Evolutionary conservation across 805 yeast genomes (phyloP).

Genomic region (Ogataea ramenticola): DNA sequence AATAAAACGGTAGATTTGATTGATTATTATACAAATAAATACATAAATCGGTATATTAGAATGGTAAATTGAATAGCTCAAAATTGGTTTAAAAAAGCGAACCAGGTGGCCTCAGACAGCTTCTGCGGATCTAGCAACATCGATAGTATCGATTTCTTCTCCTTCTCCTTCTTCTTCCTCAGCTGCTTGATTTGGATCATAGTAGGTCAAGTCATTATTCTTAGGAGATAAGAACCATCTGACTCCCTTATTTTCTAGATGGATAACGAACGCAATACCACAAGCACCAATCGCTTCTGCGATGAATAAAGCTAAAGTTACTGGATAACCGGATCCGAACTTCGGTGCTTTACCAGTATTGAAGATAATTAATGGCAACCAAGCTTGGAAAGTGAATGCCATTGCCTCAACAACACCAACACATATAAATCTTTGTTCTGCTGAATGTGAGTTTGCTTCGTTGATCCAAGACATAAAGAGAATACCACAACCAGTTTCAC

Average conservation of each 20-base stretch:
- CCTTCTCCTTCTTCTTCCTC: slow-evolving; percentile 3
- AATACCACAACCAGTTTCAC: slow-evolving; percentile 15
- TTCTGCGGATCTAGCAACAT: neutral
- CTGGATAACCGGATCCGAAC: slow-evolving; percentile 25
- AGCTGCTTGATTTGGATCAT: neutral
- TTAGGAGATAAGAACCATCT: slow-evolving; percentile 10
- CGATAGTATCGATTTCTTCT: neutral
- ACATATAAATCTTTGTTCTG: slow-evolving; percentile 19
- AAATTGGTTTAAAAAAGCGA: too few species aligned
- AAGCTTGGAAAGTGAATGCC: slow-evolving; percentile 26
- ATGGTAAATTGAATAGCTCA: too few species aligned
- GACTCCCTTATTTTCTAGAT: slow-evolving; percentile 5
- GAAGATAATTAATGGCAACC: slow-evolving; percentile 27
- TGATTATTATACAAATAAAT: too few species aligned
- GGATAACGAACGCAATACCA: slow-evolving; percentile 8
- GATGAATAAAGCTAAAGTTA: slow-evolving; percentile 10
- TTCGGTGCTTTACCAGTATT: slow-evolving; percentile 28
- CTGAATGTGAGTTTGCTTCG: slow-evolving; percentile 19
- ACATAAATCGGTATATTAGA: too few species aligned
- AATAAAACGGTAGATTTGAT: too few species aligned
- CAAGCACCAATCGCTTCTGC: slow-evolving; percentile 10
- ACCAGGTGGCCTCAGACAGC: neutral
- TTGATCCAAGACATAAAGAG: slow-evolving; percentile 22
- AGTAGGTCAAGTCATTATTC: slow-evolving; percentile 7
- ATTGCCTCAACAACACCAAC: slow-evolving; percentile 26